Evolutionary conservation across 106 monocot species (phyloP).

Genomic region (Iris macrosiphon): DNA sequence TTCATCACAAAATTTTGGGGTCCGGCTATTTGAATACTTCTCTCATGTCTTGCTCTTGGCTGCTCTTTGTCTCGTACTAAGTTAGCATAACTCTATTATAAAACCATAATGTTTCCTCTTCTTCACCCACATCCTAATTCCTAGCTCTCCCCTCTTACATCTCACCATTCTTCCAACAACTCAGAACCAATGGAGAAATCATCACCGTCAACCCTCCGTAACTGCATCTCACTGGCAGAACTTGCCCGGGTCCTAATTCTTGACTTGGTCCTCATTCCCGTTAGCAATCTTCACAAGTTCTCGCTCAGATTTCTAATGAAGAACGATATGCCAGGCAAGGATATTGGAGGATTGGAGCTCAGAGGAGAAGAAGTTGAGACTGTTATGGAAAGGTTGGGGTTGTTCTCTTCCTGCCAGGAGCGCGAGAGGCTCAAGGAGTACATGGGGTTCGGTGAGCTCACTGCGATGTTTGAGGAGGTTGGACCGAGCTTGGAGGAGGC

Average conservation of each 20-base stretch:
- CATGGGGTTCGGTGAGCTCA: slow-evolving; percentile 27
- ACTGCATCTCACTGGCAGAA: slow-evolving; percentile 12
- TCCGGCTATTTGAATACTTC: no score
- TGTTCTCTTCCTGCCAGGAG: slow-evolving; percentile 1
- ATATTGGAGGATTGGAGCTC: slow-evolving; percentile 7
- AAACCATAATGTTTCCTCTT: no score
- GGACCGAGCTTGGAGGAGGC: slow-evolving; percentile 65
- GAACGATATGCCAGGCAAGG: not conserved
- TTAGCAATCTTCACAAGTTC: slow-evolving; percentile 13
- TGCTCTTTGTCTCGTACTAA: no score
- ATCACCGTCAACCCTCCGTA: not conserved
- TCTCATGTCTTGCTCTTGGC: no score
- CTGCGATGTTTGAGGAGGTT: slow-evolving; percentile 49
- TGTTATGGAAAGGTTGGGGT: slow-evolving; percentile 33
- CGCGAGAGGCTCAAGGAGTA: slow-evolving; percentile 12
- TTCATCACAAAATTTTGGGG: no score
- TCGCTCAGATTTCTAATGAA: slow-evolving; percentile 2
- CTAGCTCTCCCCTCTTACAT: slow-evolving; percentile 1
- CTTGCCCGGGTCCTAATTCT: slow-evolving; percentile 2
- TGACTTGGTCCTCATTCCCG: slow-evolving; percentile 16
- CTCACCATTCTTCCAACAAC: no score
- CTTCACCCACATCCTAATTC: no score
- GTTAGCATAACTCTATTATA: no score
- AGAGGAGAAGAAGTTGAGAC: slow-evolving; percentile 36
- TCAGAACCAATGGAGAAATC: slow-evolving; percentile 9